These are phyloP conservation scores for Calonectria honghensis DNA, from an alignment of 2,329 filamentous ascomycete genomes.

Conservation along the genomic window DNA sequence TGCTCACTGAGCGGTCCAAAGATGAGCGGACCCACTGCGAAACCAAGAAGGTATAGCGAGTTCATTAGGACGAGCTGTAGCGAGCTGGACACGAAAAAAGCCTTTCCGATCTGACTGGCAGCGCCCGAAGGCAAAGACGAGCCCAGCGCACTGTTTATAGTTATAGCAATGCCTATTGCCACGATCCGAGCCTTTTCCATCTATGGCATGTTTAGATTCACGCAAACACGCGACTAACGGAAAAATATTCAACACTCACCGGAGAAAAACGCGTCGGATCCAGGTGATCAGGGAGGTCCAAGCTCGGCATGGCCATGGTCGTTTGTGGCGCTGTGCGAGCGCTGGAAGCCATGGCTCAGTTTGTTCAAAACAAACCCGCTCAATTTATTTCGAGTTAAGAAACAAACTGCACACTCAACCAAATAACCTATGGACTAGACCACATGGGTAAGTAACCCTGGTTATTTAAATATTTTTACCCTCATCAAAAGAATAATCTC, in stretches of 20 bases:
- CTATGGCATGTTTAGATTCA: not conserved
- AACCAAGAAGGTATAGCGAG: slow-evolving; percentile 42
- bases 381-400: not conserved
- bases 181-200: slow-evolving; percentile 14
- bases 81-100: not conserved
- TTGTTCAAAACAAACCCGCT: not conserved
- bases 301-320: not conserved
- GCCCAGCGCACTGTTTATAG: slow-evolving; percentile 28
- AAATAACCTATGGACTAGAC: not conserved
- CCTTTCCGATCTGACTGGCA: not conserved
- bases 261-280: not conserved
- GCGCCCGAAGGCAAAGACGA: slow-evolving; percentile 30
- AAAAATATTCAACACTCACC: not conserved
- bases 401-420: not conserved
- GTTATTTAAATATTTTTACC: not conserved
- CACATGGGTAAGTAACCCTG: not conserved
- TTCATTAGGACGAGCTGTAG: slow-evolving; percentile 12
- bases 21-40: slow-evolving; percentile 60
- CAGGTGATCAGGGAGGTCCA: not conserved
- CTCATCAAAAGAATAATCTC: not conserved
- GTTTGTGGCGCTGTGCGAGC: not conserved
- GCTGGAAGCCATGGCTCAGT: not conserved
- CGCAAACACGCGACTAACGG: not conserved
- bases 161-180: slow-evolving; percentile 2
- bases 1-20: slow-evolving; percentile 66